phyloP scores from a whole-genome alignment of 495 filamentous ascomycete species.

The Neurospora sp. region DNA sequence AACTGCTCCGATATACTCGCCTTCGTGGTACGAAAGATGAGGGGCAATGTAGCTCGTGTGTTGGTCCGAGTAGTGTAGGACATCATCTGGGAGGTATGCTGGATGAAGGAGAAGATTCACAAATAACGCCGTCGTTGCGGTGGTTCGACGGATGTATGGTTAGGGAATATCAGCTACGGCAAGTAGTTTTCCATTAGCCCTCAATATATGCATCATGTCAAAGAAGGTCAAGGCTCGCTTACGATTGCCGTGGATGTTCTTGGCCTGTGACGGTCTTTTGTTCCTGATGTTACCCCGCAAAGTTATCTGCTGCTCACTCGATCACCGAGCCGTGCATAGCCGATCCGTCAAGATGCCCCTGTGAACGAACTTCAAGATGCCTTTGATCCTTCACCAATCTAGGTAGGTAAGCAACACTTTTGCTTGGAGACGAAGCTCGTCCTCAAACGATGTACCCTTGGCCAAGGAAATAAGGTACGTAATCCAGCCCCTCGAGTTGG shows the following conservation, averaged over 20 bases:
- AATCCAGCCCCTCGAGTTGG: background rate
- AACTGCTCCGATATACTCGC: background rate
- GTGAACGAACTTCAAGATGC: background rate
- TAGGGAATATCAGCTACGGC: background rate
- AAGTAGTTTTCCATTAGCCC: background rate
- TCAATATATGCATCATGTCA: background rate
- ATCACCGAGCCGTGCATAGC: background rate
- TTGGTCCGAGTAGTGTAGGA: background rate
- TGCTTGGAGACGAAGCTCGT: background rate
- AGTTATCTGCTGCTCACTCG: background rate
- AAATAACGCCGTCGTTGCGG: background rate
- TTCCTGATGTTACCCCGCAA: background rate
- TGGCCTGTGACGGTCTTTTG: background rate
- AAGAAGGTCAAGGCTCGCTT: background rate
- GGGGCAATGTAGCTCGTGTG: background rate
- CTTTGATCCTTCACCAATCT: background rate
- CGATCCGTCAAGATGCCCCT: background rate
- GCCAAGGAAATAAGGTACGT: background rate
- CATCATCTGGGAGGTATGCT: background rate
- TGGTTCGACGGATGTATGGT: background rate
- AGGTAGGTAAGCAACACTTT: background rate
- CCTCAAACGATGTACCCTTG: background rate
- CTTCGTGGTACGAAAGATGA: background rate
- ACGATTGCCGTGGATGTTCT: background rate
- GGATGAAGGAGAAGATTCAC: background rate